These are phyloP conservation scores for Pythium rhizo-oryzae DNA, from an alignment of 352 stramenopile species.

Conservation along the genomic window DNA sequence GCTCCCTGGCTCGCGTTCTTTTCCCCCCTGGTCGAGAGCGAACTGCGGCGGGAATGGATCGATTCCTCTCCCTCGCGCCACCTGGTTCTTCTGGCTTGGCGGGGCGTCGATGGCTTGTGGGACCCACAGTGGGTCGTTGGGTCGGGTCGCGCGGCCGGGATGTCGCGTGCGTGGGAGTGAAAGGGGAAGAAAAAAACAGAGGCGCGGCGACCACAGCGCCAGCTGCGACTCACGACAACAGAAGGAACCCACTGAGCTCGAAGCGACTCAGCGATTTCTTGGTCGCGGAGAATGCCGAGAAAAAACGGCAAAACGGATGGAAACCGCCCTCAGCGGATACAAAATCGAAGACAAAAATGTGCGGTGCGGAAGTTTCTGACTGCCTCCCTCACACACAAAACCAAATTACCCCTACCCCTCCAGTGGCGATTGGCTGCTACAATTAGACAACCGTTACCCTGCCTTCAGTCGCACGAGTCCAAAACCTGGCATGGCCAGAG, in stretches of 20 bases:
- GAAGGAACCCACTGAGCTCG: constrained; percentile 3
- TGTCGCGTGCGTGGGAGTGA: constrained; percentile 19
- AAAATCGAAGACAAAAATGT: constrained; percentile 18
- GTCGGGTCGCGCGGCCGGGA: constrained; percentile 10
- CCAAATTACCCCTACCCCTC: constrained; percentile 7
- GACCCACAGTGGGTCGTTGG: too few species aligned
- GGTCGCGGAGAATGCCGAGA: constrained; percentile 14
- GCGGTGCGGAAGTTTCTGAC: constrained; percentile 24
- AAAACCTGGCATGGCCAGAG: constrained; percentile 16
- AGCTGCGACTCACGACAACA: constrained; percentile 24
- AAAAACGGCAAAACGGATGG: constrained; percentile 32
- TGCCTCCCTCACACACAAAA: constrained; percentile 3
- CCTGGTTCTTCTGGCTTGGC: constrained; percentile 13
- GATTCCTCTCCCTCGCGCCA: constrained; percentile 16
- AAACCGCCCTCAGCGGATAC: constrained; percentile 24
- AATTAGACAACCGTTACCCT: constrained; percentile 14
- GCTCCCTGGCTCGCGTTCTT: constrained; percentile 4
- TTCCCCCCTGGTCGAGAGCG: not conserved
- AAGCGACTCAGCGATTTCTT: not conserved
- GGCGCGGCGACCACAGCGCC: constrained; percentile 5
- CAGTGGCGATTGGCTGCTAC: constrained; percentile 26
- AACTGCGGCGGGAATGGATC: constrained; percentile 2
- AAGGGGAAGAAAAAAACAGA: constrained; percentile 27
- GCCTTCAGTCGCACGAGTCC: not conserved
- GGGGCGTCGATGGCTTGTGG: constrained; percentile 16